Evolutionary conservation across 2,329 filamentous ascomycete species (phyloP).

Genomic region (Hymenoscyphus occultus): DNA sequence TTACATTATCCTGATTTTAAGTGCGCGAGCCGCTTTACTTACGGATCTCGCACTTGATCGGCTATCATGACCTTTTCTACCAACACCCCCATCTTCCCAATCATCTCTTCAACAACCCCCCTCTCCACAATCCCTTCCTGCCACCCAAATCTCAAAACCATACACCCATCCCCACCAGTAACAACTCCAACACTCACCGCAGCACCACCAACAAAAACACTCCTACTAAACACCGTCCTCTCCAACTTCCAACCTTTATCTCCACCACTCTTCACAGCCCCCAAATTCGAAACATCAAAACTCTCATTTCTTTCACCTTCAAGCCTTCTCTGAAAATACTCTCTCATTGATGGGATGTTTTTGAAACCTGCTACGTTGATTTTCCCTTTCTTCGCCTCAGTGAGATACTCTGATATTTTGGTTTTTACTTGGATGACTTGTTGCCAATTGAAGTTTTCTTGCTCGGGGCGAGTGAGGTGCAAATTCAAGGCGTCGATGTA

Average conservation of each 20-base stretch:
- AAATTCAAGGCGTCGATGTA: neutral
- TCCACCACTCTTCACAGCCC: neutral
- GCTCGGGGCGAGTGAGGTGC: neutral
- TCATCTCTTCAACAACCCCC: neutral
- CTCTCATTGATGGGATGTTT: neutral
- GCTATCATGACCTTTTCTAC: neutral
- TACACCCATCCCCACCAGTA: slow-evolving; percentile 4
- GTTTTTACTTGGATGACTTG: neutral
- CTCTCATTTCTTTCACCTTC: neutral
- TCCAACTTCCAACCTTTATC: neutral
- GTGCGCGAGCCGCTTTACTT: no score
- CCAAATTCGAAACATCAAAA: slow-evolving; percentile 6
- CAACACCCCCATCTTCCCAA: neutral
- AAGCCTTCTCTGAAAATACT: neutral
- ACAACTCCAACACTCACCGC: neutral
- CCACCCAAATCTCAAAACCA: slow-evolving; percentile 6
- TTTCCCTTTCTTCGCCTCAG: neutral
- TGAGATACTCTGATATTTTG: neutral
- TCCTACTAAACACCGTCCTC: slow-evolving; percentile 9
- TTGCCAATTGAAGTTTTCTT: neutral
- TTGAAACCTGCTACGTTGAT: slow-evolving; percentile 2
- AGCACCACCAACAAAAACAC: slow-evolving; percentile 1
- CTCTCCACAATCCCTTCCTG: neutral
- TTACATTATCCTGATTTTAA: no score
- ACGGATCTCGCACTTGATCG: neutral